phyloP scores from a whole-genome alignment of 148 eudicot genomes.

The Silene conica region DNA sequence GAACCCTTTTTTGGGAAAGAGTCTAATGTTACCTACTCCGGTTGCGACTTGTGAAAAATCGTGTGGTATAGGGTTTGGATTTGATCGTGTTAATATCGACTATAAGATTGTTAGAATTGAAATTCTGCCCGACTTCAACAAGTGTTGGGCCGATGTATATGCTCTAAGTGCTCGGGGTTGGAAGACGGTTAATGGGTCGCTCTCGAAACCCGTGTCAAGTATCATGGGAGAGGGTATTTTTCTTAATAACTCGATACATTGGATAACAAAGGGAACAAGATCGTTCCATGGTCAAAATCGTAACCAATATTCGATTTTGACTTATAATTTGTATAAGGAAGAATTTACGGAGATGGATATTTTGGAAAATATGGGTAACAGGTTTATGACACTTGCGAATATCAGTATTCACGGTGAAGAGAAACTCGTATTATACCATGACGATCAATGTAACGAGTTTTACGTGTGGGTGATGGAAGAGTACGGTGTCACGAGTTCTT shows the following conservation, averaged over 20 bases:
- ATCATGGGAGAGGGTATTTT: slow-evolving; percentile 17
- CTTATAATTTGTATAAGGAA: slow-evolving; percentile 10
- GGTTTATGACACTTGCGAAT: neutral
- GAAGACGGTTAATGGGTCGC: neutral
- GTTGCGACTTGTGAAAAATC: neutral
- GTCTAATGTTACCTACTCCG: slow-evolving; percentile 2
- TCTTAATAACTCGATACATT: slow-evolving; percentile 12
- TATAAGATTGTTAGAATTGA: slow-evolving; percentile 20
- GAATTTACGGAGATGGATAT: slow-evolving; percentile 6
- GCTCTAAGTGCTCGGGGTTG: neutral
- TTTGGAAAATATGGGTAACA: too few species aligned
- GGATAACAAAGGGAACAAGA: slow-evolving; percentile 1
- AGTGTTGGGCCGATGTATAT: slow-evolving; percentile 14
- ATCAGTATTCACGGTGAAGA: neutral
- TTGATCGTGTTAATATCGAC: neutral
- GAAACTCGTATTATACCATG: slow-evolving; percentile 10
- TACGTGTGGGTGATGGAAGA: slow-evolving; percentile 21
- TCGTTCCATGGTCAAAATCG: too few species aligned
- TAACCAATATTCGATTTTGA: slow-evolving; percentile 10
- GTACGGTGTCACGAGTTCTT: slow-evolving; percentile 12
- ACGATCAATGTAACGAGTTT: neutral
- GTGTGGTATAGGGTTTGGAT: slow-evolving; percentile 21
- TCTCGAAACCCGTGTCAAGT: neutral
- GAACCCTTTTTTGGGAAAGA: slow-evolving; percentile 21
- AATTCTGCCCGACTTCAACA: neutral